Base-by-base conservation (phyloP, 495 filamentous ascomycete species). In the Penicillium paradoxum region DNA sequence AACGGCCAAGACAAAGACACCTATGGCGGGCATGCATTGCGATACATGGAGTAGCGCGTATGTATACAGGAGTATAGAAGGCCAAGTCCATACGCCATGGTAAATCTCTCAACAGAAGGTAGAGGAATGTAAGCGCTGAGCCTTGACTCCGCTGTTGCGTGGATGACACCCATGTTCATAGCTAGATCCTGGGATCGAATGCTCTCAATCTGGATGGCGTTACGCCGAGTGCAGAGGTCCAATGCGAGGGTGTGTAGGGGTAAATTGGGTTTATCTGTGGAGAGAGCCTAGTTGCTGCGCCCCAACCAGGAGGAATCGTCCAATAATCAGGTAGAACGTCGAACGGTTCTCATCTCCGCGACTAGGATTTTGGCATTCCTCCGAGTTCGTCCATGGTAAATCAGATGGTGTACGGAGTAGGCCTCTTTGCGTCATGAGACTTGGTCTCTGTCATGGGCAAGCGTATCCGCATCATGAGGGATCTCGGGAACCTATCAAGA, bases 111-210 rank as follows among this genome's bases (percentile, higher is more conserved):
- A 21, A 33, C 15, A 19, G 0, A 29, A 6, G 29, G 25, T 7
- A 17, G 41, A 44, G 14, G 41, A 45, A 34, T 40, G 24, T 58
- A 55, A 43, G 51, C 56, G 56, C 56, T 34, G 40, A 27, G 11
- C 33, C 44, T 37, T 33, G 27, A 17, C 25, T 11, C 29, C 15
- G 6, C 25, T 39, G 36, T 27, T 37, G 27, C 10, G 10, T 24
- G 13, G 40, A 34, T 33, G 44, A 47, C 21, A 25, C 15, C 39
- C 39, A 42, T 25, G 29, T 8, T n/a, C 13, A 33, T 33, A 22
- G 27, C 43, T 22, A 46, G 33, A 46, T 6, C 5, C 30, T 15
- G 17, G 14, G 32, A 48, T 22, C 29, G 10, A 11, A 2, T 25
- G 22, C 29, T 6, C 10, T 48, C n/a, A 17, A 29, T 27, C 22